Percentiles rank a stretch among this genome's conserved stretches.
phyloP scores from a whole-genome alignment of 768 basidiomycete species.

The Leucogyrophana mollusca region DNA sequence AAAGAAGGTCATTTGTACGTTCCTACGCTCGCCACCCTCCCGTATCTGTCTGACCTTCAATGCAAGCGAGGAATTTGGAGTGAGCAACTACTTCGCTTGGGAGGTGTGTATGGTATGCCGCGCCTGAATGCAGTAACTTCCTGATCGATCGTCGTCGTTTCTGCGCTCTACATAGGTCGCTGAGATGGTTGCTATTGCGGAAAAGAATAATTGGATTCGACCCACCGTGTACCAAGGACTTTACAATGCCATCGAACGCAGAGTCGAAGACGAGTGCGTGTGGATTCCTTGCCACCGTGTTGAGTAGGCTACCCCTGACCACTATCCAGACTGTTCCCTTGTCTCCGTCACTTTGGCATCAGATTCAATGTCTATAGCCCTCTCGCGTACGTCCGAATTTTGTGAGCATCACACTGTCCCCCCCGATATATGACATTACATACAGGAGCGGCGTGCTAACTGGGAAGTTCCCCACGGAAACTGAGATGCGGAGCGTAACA shows the following conservation, averaged over 20 bases:
- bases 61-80: slow-evolving; percentile 12
- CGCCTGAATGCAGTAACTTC: neutral
- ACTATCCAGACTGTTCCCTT: slow-evolving; percentile 35
- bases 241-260: slow-evolving; percentile 45
- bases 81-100: slow-evolving; percentile 27
- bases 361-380: slow-evolving; percentile 30
- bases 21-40: neutral
- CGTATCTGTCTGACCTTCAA: neutral
- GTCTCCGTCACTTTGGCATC: slow-evolving; percentile 41
- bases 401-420: neutral
- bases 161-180: too few species aligned
- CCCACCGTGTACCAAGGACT: slow-evolving; percentile 49
- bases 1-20: slow-evolving; percentile 51
- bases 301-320: neutral
- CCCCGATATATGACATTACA: neutral
- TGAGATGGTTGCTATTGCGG: slow-evolving; percentile 43
- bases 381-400: slow-evolving; percentile 9
- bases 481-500: neutral
- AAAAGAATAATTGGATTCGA: slow-evolving; percentile 43
- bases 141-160: too few species aligned
- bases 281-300: neutral
- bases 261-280: slow-evolving; percentile 33
- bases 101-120: slow-evolving; percentile 23
- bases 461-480: neutral
- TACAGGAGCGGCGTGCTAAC: neutral